phyloP scores from a whole-genome alignment of 2,329 filamentous ascomycete genomes.

The Ceratocystis alfenasii region DNA sequence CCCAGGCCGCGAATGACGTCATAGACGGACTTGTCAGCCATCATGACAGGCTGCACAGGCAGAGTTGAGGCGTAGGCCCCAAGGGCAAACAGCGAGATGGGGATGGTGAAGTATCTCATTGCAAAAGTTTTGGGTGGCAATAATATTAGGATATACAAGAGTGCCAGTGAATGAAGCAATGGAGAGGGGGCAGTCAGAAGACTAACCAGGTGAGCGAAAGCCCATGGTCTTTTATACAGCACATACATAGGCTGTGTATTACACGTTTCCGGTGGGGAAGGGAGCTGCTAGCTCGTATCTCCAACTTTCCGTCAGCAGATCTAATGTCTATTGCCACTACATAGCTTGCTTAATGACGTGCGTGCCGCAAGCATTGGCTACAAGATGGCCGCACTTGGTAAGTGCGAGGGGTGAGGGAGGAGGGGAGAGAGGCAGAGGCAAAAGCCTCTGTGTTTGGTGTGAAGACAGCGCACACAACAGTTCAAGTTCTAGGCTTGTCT shows the following conservation, averaged over 20 bases:
- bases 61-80: conserved; percentile 16
- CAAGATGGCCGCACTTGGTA: background rate
- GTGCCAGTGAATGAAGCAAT: background rate
- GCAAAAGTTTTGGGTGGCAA: conserved; percentile 43
- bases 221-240: background rate
- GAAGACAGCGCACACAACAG: too few relatives aligned
- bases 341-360: background rate
- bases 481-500: background rate
- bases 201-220: background rate
- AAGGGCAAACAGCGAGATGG: conserved; percentile 14
- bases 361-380: background rate
- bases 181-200: background rate
- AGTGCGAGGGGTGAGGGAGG: background rate
- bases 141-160: background rate
- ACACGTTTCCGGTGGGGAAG: too few relatives aligned
- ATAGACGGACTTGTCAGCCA: conserved; percentile 20
- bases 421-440: too few relatives aligned
- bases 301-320: background rate
- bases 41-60: conserved; percentile 8
- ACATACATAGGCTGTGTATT: background rate
- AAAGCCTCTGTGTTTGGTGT: too few relatives aligned
- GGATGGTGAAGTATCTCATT: conserved; percentile 22
- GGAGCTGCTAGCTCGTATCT: background rate
- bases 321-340: background rate
- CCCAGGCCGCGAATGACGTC: conserved; percentile 25